Evolutionary conservation across 1,139 yeast species (phyloP), one percentile per base, ranked within the genome.

Genomic region (Debaryomyces coudertii): DNA sequence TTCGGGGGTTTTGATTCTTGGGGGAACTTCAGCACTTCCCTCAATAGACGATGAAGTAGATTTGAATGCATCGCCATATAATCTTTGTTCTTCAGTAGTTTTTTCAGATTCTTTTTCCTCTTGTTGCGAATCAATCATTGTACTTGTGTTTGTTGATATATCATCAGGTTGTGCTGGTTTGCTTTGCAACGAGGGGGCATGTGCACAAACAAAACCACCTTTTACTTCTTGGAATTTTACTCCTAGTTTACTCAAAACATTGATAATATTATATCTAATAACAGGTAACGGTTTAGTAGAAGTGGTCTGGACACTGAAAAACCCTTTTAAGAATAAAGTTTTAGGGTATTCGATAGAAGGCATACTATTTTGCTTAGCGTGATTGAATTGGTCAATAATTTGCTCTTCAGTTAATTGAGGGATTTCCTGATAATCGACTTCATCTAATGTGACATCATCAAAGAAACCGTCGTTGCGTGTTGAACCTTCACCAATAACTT

Each of bases 221-320:
- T 87, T 87, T 20, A 93, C 96, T 66, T 93, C 99, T 53, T 85
- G 87, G 62, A 80, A 92, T 53, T 83, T 82, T 39, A 93, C 95
- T 18, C 90, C 92, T 59, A 90, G 73, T 53, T 82, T 82, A 29
- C 83, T 83, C 62, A 93, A 77, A 1, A 88, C 95, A 27, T 83
- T 80, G 28, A 93, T 87, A 41, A 93, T 84, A 60, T 88, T 92
- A 58, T 87, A 83, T 48, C 98, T 82, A 48, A 93, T 92, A 51
- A 88, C 89, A 7, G 95, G 93, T 47, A 93, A 75, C 18, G 97
- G 92, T 58, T 90, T 90, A 4, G 97, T 89, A 2, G 97, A 90
- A 0, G 99, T 93, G 1, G 97, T 88, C 67, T 90, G 97, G 38
- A 92, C 98, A 52, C 95, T 85, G 70, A 93, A 93, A 60, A 93